phyloP scores from a whole-genome alignment of 495 filamentous ascomycete species.

The Pyrenula massariospora region DNA sequence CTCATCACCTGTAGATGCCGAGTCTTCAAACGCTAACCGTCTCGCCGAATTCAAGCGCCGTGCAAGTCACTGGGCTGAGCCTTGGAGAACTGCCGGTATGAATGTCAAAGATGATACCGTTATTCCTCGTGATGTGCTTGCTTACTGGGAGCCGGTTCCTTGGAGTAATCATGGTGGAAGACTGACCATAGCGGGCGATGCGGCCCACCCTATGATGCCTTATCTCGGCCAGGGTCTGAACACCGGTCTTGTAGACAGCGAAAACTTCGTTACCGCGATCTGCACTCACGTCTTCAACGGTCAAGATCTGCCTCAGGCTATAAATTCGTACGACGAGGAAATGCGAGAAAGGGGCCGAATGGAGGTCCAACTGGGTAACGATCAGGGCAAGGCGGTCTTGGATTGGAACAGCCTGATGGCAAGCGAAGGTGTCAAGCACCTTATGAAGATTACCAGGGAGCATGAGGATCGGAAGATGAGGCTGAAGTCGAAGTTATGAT shows the following conservation, averaged over 20 bases:
- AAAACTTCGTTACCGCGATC: conserved; percentile 24
- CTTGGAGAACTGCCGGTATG: background rate
- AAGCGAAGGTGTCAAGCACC: background rate
- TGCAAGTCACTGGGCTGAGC: background rate
- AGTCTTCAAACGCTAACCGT: background rate
- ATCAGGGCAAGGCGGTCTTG: background rate
- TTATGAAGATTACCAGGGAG: background rate
- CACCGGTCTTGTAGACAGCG: conserved; percentile 33
- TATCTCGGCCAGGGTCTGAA: conserved; percentile 35
- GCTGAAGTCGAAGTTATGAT: no score
- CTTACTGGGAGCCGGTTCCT: background rate
- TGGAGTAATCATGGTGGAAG: conserved; percentile 10
- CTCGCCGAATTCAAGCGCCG: background rate
- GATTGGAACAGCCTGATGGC: background rate
- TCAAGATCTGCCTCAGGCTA: conserved; percentile 6
- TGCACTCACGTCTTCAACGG: conserved; percentile 8
- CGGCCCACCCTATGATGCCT: conserved; percentile 39
- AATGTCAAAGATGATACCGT: background rate
- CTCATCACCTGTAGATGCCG: no score
- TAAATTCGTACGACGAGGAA: conserved; percentile 32
- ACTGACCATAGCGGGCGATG: conserved; percentile 37
- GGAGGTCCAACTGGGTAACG: background rate
- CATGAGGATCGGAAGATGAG: background rate
- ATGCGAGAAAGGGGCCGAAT: conserved; percentile 13
- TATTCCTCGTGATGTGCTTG: background rate